Base-by-base conservation (phyloP, 495 filamentous ascomycete species). In the Annulohypoxylon stygium region DNA sequence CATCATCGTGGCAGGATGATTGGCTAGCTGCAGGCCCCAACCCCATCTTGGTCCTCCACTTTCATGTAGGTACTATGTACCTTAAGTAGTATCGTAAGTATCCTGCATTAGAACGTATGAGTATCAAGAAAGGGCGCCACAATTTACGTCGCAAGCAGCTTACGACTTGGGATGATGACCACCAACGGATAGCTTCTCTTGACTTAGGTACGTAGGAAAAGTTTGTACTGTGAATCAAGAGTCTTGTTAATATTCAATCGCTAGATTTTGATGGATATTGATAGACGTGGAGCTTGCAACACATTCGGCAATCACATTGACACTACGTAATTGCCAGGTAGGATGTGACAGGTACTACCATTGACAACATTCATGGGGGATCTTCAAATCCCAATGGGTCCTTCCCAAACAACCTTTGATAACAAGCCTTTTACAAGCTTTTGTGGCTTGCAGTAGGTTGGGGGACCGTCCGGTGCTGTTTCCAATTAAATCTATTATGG, bases 381-480 rank as follows among this genome's bases (percentile, higher is more conserved):
- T 57, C 53, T 37, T 61, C 54, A 54, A 33, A 12, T 45, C 43
- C 54, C 39, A 37, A 68, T 6, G 45, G 23, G 58, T 6, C 23
- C 37, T 23, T 61, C 33, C 61, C 61, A 41, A 57, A 43, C 61
- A 54, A n/a, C 60, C 60, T 18, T 57, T 6, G 11, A 55, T n/a
- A 34, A 26, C 48, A 51, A 51, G 48, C 25, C 23, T 54, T 54
- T 26, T n/a, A 20, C 55, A 37, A 68, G 59, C 59, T 60, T 73
- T 69, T 65, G 65, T 65, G 54, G 70, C 70, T 51, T 65, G 60
- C 53, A 73, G 62, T 55, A n/a, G 30, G 5, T 18, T 47, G 65
- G 65, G 34, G 30, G 30, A 30, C 30, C 5, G 30, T 20, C 48
- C 36, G 6, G 43, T 26, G 58, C 59, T 33, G 55, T 57, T 66